Percentiles rank a stretch among this genome's conserved stretches.
phyloP scores from a whole-genome alignment of 148 eudicot genomes.

The Rhododendron kiyosumense region DNA sequence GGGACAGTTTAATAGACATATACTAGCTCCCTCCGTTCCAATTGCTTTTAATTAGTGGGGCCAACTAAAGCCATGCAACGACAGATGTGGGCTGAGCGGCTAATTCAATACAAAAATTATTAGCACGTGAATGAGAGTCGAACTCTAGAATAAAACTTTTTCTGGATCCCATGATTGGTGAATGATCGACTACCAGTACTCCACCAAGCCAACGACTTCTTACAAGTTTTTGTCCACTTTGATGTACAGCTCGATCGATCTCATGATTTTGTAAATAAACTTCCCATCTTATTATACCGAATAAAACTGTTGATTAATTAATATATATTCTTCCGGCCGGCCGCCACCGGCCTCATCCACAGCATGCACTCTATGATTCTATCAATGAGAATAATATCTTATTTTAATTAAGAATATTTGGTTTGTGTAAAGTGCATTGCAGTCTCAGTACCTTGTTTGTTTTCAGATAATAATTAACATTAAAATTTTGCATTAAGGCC shows the following conservation, averaged over 20 bases:
- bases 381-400: not conserved
- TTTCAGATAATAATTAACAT: no score
- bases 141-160: no score
- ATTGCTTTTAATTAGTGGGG: no score
- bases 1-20: no score
- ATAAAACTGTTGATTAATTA: not conserved
- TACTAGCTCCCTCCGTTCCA: no score
- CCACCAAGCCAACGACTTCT: not conserved
- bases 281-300: no score
- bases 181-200: no score
- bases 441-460: not conserved
- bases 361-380: not conserved
- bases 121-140: not conserved
- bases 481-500: no score
- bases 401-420: not conserved
- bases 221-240: not conserved
- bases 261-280: not conserved
- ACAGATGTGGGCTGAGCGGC: no score
- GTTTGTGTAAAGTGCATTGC: not conserved
- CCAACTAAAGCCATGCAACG: no score
- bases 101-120: no score
- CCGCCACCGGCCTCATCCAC: not conserved
- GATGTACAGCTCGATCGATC: not conserved
- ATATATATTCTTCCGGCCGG: not conserved
- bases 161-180: not conserved